Evolutionary conservation across 2,329 filamentous ascomycete species (phyloP), one percentile per base, ranked within the genome.

Genomic region (Penicillium thymicola): DNA sequence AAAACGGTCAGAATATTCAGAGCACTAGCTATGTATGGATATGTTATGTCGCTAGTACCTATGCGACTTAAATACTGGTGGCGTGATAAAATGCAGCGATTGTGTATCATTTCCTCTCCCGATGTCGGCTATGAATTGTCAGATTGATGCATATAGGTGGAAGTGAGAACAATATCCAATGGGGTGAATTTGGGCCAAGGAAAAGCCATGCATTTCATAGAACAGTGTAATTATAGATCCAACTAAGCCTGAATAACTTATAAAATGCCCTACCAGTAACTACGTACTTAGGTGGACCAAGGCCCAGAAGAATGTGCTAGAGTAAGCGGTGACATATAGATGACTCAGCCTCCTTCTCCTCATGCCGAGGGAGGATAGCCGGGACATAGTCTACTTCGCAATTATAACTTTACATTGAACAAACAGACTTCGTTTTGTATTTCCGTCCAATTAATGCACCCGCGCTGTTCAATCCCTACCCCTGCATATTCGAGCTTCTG

Each of bases 321-420:
- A 64, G 63, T 66, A 65, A 65, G 61, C 64, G 52, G 41, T 66
- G 61, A 64, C 58, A 58, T 27, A 36, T 37, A 18, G 45, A 63
- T 66, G 63, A 65, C 41, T 66, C 63, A 65, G 64, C 61, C 14
- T 36, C 21, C 28, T 55, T 51, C 52, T 55, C 46, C 55, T 51
- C 53, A 57, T 60, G 61, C 63, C 61, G 63, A 64, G 63, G 63
- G 50, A 55, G 25, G 43, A 51, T 37, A 51, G 34, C 56, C 59
- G 53, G 44, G 13, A 41, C 49, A 49, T 43, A 32, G 49, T 53
- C 42, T 43, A 47, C 54, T 45, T 56, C 43, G 38, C 49, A 44
- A 32, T 16, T 21, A 27, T 28, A 54, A 40, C 49, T 50, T 54
- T 44, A 48, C 36, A 16, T 44, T 58, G 47, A 32, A 46, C 48